Evolutionary conservation across 2,329 filamentous ascomycete species (phyloP).

Genomic region (Xylariaceae sp.): DNA sequence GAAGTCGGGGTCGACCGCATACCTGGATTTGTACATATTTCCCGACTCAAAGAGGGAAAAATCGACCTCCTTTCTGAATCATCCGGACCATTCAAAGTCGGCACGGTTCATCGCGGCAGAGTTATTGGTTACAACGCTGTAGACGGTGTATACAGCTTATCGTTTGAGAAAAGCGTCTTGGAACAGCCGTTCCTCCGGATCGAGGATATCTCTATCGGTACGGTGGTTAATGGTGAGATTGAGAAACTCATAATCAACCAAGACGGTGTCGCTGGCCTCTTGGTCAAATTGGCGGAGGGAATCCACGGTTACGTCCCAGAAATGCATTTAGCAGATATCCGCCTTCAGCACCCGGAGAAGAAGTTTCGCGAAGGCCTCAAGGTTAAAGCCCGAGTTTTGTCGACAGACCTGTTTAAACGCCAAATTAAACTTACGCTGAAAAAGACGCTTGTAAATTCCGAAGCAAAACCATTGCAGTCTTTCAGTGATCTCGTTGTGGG

Average conservation of each 20-base stretch:
- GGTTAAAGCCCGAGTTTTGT: slow-evolving; percentile 82
- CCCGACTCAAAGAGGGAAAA: slow-evolving; percentile 83
- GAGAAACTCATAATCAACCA: slow-evolving; percentile 78
- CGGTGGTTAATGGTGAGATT: slow-evolving; percentile 74
- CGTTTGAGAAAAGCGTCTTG: slow-evolving; percentile 75
- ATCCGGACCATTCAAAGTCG: slow-evolving; percentile 73
- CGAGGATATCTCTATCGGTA: slow-evolving; percentile 80
- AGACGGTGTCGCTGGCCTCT: slow-evolving; percentile 72
- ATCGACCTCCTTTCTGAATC: slow-evolving; percentile 75
- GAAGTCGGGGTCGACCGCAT: slow-evolving; percentile 64
- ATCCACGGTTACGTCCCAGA: slow-evolving; percentile 86
- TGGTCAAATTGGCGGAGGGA: slow-evolving; percentile 79
- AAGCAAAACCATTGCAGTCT: slow-evolving; percentile 70
- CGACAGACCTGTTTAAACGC: slow-evolving; percentile 68
- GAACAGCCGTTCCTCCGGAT: slow-evolving; percentile 88
- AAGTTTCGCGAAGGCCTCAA: slow-evolving; percentile 86
- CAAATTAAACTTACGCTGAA: slow-evolving; percentile 87
- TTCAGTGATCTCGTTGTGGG: slow-evolving; percentile 72
- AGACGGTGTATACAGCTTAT: slow-evolving; percentile 81
- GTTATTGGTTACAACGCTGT: slow-evolving; percentile 82
- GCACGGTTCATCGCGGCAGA: slow-evolving; percentile 73
- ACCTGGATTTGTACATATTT: slow-evolving; percentile 91
- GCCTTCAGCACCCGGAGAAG: slow-evolving; percentile 87
- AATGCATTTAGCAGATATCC: slow-evolving; percentile 82
- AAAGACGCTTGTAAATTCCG: slow-evolving; percentile 89